Evolutionary conservation across 2,329 filamentous ascomycete genomes (phyloP), one percentile per base, ranked within the genome.

Genomic region (Arthrobotrys sphaeroides): DNA sequence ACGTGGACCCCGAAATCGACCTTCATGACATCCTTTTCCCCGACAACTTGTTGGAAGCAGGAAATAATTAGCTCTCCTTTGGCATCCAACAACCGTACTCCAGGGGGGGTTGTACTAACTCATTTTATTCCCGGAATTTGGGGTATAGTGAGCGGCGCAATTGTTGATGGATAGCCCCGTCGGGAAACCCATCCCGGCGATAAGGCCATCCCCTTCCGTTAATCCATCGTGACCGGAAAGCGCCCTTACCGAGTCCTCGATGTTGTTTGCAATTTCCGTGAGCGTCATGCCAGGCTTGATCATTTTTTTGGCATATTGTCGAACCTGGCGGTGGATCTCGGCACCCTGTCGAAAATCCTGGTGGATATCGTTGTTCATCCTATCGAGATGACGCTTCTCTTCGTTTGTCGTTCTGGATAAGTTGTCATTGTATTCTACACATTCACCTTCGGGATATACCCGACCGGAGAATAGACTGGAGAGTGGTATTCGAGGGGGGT

Each of bases 301-400:
- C 80, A 86, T 90, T 81, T 90, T 90, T 83, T 92, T 90, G 2
- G 91, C 92, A 87, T 91, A 94, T 82, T 93, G 90, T 59, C 93
- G 90, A 69, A 95, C 92, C 82, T 96, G 91, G 68, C 93, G 89
- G 82, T 96, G 93, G n/a, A 92, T 88, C 83, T 96, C 92, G n/a
- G 92, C 91, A 51, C 89, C 92, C 80, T 94, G 88, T 77, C 93
- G 90, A 82, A 94, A 96, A 80, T 96, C 92, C 75, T 87, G 85
- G 61, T 96, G 83, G 84, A 92, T 94, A 77, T 94, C 90, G 79
- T 88, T 89, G 82, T 93, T 90, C 84, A 93, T 88, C 80, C 91
- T 91, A 82, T 94, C 91, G 64, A 94, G 86, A 80, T 94, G 89
- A 62, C 92, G 88, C 84, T 94, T 93, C 85, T 96, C 93, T 83